phyloP scores from a whole-genome alignment of 2,329 filamentous ascomycete genomes.

The Aureobasidium sp. region DNA sequence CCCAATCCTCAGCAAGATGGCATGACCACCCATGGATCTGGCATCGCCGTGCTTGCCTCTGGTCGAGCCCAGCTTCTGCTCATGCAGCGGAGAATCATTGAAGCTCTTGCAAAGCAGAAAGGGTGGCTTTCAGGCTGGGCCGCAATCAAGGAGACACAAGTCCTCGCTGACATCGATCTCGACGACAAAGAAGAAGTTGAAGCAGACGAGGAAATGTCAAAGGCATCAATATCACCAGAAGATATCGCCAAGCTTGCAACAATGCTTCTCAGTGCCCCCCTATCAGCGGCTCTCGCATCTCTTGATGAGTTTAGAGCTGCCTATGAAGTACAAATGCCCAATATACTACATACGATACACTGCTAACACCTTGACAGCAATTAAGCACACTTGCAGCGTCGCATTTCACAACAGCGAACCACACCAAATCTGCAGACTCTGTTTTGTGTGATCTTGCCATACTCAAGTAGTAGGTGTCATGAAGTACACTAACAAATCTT shows the following conservation, averaged over 20 bases:
- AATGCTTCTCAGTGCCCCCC: conserved; percentile 20
- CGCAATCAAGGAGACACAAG: conserved; percentile 23
- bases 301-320: conserved; percentile 33
- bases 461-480: conserved; percentile 51
- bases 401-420: conserved; percentile 73
- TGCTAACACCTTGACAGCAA: conserved; percentile 41
- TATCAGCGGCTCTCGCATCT: conserved; percentile 30
- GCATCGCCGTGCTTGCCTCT: conserved; percentile 75
- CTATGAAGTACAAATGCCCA: conserved; percentile 32
- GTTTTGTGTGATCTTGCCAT: conserved; percentile 80
- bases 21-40: conserved; percentile 19
- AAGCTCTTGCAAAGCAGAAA: conserved; percentile 62
- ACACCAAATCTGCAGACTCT: conserved; percentile 68
- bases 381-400: conserved; percentile 80
- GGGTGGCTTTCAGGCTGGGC: conserved; percentile 75
- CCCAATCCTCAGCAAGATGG: conserved; percentile 4
- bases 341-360: too few species aligned
- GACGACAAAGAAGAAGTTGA: conserved; percentile 22
- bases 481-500: not conserved
- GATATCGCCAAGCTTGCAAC: not conserved
- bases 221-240: not conserved
- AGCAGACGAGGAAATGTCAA: too few species aligned
- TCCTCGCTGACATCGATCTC: conserved; percentile 33
- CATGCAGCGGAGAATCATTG: conserved; percentile 71
- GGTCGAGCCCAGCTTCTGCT: conserved; percentile 75